phyloP scores from a whole-genome alignment of 2,329 filamentous ascomycete genomes.

The Paecilomyces sp. region DNA sequence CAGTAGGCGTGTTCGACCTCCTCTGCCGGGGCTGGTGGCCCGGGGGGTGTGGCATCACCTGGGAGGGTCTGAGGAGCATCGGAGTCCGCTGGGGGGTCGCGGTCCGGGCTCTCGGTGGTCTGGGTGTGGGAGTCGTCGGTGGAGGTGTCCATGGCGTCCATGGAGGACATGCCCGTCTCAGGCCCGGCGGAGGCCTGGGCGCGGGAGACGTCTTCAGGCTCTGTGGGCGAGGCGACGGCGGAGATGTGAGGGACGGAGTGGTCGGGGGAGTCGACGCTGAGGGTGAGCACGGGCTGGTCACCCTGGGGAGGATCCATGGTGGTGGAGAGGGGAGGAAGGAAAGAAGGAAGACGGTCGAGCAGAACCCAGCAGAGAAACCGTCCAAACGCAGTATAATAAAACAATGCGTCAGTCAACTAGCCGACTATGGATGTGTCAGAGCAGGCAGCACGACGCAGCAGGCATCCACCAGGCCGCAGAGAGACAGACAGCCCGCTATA shows the following conservation, averaged over 20 bases:
- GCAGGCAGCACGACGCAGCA: background rate
- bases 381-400: background rate
- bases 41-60: constrained; percentile 7
- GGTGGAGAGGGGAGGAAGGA: background rate
- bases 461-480: background rate
- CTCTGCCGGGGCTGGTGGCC: constrained; percentile 13
- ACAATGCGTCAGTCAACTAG: background rate
- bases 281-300: background rate
- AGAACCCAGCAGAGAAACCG: constrained; percentile 3
- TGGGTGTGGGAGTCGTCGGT: constrained; percentile 7
- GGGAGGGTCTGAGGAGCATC: background rate
- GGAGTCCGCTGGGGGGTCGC: background rate
- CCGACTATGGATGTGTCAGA: background rate
- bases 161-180: background rate
- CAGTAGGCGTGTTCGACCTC: constrained; percentile 38
- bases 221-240: background rate
- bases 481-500: background rate
- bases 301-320: background rate
- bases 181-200: background rate
- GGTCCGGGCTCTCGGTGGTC: background rate
- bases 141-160: constrained; percentile 12
- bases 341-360: constrained; percentile 2
- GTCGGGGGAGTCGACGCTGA: background rate
- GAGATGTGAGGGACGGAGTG: background rate
- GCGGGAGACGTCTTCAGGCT: background rate